Percentiles rank a stretch among this genome's conserved stretches.
These are phyloP conservation scores for Penicillium polonicum DNA, from an alignment of 2,329 filamentous ascomycete genomes.

Conservation along the genomic window DNA sequence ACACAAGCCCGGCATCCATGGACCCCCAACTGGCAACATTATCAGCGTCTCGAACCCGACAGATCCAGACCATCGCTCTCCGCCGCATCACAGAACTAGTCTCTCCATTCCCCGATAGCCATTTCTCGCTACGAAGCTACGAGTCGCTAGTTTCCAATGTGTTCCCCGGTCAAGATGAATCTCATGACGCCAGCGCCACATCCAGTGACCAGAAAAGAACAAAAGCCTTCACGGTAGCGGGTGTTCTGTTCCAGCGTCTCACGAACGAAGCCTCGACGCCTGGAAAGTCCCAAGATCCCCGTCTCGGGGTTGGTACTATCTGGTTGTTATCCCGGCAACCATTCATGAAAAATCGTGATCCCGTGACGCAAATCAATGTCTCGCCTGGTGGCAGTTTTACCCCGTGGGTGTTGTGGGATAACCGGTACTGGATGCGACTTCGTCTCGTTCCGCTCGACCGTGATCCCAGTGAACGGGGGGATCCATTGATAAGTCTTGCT, in stretches of 20 bases:
- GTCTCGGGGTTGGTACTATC: slow-evolving; percentile 20
- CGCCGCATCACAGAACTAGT: slow-evolving; percentile 51
- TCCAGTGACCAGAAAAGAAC: slow-evolving; percentile 19
- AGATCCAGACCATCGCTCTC: slow-evolving; percentile 47
- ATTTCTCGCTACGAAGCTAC: slow-evolving; percentile 46
- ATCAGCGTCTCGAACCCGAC: slow-evolving; percentile 11
- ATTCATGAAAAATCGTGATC: slow-evolving; percentile 31
- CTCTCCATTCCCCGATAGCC: slow-evolving; percentile 44
- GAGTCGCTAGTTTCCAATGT: slow-evolving; percentile 41
- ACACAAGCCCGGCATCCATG: slow-evolving; percentile 7
- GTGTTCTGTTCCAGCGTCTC: slow-evolving; percentile 50
- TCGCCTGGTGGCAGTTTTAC: slow-evolving; percentile 5
- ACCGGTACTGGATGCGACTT: slow-evolving; percentile 56
- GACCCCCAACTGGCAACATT: slow-evolving; percentile 13
- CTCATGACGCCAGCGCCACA: background rate
- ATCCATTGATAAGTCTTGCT: slow-evolving; percentile 6
- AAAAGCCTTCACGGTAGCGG: slow-evolving; percentile 50
- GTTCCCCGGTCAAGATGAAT: slow-evolving; percentile 34
- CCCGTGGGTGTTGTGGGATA: slow-evolving; percentile 49
- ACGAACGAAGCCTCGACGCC: slow-evolving; percentile 1
- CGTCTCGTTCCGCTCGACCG: slow-evolving; percentile 26
- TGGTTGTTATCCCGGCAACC: slow-evolving; percentile 43
- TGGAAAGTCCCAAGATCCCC: background rate
- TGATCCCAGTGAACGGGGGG: background rate
- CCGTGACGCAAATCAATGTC: slow-evolving; percentile 22